phyloP scores from a whole-genome alignment of 78 protist species.

The Dictyostelium firmibasis region DNA sequence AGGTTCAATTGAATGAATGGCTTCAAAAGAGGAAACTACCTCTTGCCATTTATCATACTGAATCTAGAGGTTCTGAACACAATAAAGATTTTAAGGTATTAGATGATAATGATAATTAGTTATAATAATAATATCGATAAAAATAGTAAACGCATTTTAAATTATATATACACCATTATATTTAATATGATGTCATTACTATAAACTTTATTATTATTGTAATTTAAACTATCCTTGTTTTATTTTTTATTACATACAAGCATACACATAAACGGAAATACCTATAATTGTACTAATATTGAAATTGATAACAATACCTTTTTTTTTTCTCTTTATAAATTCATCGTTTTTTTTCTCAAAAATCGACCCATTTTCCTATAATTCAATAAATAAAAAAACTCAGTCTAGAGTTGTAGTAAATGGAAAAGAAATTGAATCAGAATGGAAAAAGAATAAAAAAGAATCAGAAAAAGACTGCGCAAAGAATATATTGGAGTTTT shows the following conservation, averaged over 20 bases:
- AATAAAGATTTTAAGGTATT: constrained; percentile 19
- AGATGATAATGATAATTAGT: neutral
- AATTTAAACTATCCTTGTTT: neutral
- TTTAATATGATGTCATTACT: neutral
- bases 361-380: too few relatives aligned
- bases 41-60: neutral
- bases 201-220: neutral
- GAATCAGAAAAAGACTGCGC: constrained; percentile 20
- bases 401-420: neutral
- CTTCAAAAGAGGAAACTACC: constrained; percentile 9
- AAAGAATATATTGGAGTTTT: neutral
- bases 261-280: neutral
- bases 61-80: neutral
- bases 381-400: neutral
- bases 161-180: neutral
- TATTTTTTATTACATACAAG: neutral
- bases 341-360: too few relatives aligned
- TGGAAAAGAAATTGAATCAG: neutral
- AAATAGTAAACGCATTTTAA: neutral
- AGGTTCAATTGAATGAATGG: neutral
- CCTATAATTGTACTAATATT: neutral
- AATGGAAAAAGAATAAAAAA: neutral
- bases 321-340: neutral
- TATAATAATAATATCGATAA: neutral
- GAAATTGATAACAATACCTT: neutral